Percentiles rank a stretch among this genome's conserved stretches.
Conservation (phyloP, 1,139 yeast genomes). For the Pichia sp. region DNA sequence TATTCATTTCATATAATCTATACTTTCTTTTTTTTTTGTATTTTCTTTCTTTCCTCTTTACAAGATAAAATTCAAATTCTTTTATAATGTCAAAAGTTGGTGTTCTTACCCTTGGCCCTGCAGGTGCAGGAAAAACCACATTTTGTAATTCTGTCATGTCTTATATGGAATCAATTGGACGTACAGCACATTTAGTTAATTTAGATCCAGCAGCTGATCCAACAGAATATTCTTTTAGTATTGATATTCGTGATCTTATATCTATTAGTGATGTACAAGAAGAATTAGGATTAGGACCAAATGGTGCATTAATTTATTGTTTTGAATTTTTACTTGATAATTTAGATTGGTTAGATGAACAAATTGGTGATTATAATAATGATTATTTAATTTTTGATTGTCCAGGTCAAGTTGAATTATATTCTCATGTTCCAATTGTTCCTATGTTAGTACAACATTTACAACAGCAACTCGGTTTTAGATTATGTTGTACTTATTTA, state of each 20-base stretch:
- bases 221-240: conserved; percentile 81
- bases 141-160: conserved; percentile 84
- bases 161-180: conserved; percentile 84
- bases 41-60: too few relatives aligned
- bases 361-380: conserved; percentile 88
- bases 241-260: conserved; percentile 86
- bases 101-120: conserved; percentile 93
- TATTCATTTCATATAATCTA: too few relatives aligned
- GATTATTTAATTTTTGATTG: conserved; percentile 93
- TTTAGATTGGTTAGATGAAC: conserved; percentile 94
- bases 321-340: conserved; percentile 84
- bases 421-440: conserved; percentile 88
- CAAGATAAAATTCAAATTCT: background rate
- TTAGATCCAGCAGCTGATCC: conserved; percentile 98
- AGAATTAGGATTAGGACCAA: conserved; percentile 89
- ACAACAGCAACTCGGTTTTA: conserved; percentile 71
- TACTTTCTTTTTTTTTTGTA: too few relatives aligned
- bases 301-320: conserved; percentile 90
- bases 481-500: conserved; percentile 85
- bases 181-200: conserved; percentile 91
- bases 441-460: conserved; percentile 85
- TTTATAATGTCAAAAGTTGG: conserved; percentile 81
- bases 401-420: conserved; percentile 96
- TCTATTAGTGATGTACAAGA: conserved; percentile 97
- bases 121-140: conserved; percentile 94